Evolutionary conservation across 2,329 filamentous ascomycete genomes (phyloP).

Genomic region (Nigrograna mackinnonii): DNA sequence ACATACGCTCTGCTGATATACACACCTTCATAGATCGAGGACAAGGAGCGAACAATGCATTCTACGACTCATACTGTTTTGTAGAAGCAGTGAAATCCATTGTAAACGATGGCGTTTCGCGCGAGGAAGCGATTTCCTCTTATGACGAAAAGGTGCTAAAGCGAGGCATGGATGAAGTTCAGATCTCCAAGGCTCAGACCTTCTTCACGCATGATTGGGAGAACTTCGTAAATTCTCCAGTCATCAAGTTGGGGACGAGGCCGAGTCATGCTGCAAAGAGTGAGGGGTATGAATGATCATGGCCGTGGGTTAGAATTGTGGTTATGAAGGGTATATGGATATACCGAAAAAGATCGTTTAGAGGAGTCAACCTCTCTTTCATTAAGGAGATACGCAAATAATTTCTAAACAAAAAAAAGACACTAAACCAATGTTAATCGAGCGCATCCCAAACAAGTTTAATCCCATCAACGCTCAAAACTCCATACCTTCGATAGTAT

Average conservation of each 20-base stretch:
- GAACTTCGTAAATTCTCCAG: conserved; percentile 31
- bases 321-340: no score
- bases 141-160: conserved; percentile 33
- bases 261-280: conserved; percentile 30
- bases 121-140: conserved; percentile 19
- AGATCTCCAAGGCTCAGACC: conserved; percentile 33
- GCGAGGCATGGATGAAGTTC: conserved; percentile 32
- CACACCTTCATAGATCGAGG: conserved; percentile 32
- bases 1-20: not conserved
- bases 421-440: no score
- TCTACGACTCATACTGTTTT: conserved; percentile 35
- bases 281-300: conserved; percentile 23
- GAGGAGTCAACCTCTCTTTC: no score
- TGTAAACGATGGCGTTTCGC: conserved; percentile 4
- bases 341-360: no score
- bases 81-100: conserved; percentile 25
- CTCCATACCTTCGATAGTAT: no score
- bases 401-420: no score
- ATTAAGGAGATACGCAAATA: no score
- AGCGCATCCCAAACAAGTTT: no score
- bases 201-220: conserved; percentile 37
- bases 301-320: not conserved
- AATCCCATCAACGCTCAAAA: no score
- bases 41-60: conserved; percentile 41
- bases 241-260: conserved; percentile 33